phyloP scores from a whole-genome alignment of 164 flowering plant genomes.

The Sextonia rubra region DNA sequence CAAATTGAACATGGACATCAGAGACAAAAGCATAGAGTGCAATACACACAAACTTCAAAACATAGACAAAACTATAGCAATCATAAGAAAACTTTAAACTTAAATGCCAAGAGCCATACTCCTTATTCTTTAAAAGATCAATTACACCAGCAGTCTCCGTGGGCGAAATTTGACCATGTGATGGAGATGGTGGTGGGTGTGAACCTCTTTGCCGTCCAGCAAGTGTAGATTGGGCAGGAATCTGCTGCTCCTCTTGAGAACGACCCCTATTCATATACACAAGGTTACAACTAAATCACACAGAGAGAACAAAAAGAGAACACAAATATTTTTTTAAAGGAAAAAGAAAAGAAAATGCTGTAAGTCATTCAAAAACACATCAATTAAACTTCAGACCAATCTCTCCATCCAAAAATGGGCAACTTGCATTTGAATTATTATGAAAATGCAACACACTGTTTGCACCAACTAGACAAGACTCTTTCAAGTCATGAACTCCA shows the following conservation, averaged over 20 bases:
- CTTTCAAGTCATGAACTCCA: too few relatives aligned
- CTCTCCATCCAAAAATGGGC: too few relatives aligned
- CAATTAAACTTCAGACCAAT: too few relatives aligned
- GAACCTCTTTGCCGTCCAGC: slow-evolving; percentile 30
- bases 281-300: too few relatives aligned
- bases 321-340: too few relatives aligned
- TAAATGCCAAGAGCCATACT: slow-evolving; percentile 27
- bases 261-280: slow-evolving; percentile 43
- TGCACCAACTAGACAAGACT: too few relatives aligned
- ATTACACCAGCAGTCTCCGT: slow-evolving; percentile 77
- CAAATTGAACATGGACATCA: neutral
- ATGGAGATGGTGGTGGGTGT: slow-evolving; percentile 40
- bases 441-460: too few relatives aligned
- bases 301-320: too few relatives aligned
- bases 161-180: slow-evolving; percentile 52
- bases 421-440: too few relatives aligned
- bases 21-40: neutral
- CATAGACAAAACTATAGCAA: neutral
- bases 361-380: too few relatives aligned
- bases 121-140: slow-evolving; percentile 55
- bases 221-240: slow-evolving; percentile 46
- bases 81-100: neutral
- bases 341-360: too few relatives aligned
- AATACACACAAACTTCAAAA: too few relatives aligned
- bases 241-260: slow-evolving; percentile 57